Conservation (phyloP, 257 asterid species). For the Gentiana macrophylla region DNA sequence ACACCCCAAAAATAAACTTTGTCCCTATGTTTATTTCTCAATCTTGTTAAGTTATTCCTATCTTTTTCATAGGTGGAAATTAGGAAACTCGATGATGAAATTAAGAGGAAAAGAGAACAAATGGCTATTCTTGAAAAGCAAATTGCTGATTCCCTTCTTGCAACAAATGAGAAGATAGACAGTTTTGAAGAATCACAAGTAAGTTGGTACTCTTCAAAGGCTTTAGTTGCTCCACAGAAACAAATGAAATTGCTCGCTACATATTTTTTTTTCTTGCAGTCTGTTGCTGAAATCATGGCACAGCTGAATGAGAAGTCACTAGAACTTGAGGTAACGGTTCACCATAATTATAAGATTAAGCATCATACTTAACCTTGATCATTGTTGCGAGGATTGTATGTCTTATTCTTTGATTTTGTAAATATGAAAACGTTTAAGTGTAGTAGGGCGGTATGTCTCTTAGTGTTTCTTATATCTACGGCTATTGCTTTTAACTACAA, state of each 20-base stretch:
- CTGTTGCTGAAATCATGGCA: conserved; percentile 57
- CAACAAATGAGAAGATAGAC: conserved; percentile 39
- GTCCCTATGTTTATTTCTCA: background rate
- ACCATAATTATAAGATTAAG: conserved; percentile 1
- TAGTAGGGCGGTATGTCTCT: too few relatives aligned
- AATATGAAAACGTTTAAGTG: too few relatives aligned
- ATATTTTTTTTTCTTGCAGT: conserved; percentile 38
- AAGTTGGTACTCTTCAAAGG: conserved; percentile 15
- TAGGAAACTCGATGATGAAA: conserved; percentile 63
- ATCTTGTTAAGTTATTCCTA: conserved; percentile 9
- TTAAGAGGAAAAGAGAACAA: conserved; percentile 56
- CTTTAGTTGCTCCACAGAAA: conserved; percentile 3
- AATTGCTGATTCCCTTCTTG: conserved; percentile 47
- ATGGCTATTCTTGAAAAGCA: conserved; percentile 68
- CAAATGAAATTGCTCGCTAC: background rate
- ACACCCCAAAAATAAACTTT: too few relatives aligned
- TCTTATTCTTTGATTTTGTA: too few relatives aligned
- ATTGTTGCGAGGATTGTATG: too few relatives aligned
- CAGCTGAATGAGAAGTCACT: conserved; percentile 89
- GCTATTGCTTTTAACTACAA: too few relatives aligned
- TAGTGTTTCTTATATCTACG: too few relatives aligned
- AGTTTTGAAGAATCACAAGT: conserved; percentile 62
- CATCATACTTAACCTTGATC: background rate
- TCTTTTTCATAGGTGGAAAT: conserved; percentile 49
- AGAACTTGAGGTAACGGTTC: conserved; percentile 85